Evolutionary conservation across 352 stramenopile species (phyloP).

Genomic region (Globisporangium carolinianum): DNA sequence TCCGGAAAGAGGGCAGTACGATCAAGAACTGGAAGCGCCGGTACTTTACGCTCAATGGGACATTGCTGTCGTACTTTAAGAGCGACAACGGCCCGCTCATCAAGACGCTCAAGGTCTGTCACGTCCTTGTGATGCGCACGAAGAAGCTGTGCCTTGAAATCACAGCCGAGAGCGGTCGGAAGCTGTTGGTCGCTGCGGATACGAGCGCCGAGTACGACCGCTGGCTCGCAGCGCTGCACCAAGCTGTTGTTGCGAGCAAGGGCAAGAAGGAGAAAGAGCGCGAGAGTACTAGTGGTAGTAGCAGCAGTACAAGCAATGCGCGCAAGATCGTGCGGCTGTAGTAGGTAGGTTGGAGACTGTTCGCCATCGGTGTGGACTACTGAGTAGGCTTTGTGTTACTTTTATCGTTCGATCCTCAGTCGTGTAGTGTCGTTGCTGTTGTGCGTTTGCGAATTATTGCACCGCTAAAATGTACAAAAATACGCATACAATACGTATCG

Average conservation of each 20-base stretch:
- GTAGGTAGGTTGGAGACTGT: not conserved
- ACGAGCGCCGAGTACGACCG: slow-evolving; percentile 53
- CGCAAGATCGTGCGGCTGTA: slow-evolving; percentile 12
- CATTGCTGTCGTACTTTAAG: slow-evolving; percentile 80
- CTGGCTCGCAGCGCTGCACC: slow-evolving; percentile 59
- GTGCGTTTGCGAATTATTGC: no score
- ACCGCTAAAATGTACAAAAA: no score
- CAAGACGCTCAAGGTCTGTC: slow-evolving; percentile 56
- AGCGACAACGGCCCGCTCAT: slow-evolving; percentile 69
- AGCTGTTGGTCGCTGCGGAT: slow-evolving; percentile 68
- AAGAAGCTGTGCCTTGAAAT: slow-evolving; percentile 76
- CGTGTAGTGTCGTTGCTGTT: no score
- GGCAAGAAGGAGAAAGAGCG: no score
- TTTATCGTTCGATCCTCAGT: no score
- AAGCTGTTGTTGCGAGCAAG: slow-evolving; percentile 36
- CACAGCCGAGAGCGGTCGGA: slow-evolving; percentile 62
- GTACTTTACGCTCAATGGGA: slow-evolving; percentile 74
- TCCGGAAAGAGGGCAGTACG: slow-evolving; percentile 75
- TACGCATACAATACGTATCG: no score
- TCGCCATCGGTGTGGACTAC: no score
- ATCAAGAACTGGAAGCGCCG: slow-evolving; percentile 82
- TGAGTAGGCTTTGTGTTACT: no score
- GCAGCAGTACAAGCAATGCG: not conserved
- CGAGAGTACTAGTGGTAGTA: no score
- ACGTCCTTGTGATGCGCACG: slow-evolving; percentile 55